These are phyloP conservation scores for Alternaria sp. DNA, from an alignment of 2,329 filamentous ascomycete genomes.

Conservation along the genomic window DNA sequence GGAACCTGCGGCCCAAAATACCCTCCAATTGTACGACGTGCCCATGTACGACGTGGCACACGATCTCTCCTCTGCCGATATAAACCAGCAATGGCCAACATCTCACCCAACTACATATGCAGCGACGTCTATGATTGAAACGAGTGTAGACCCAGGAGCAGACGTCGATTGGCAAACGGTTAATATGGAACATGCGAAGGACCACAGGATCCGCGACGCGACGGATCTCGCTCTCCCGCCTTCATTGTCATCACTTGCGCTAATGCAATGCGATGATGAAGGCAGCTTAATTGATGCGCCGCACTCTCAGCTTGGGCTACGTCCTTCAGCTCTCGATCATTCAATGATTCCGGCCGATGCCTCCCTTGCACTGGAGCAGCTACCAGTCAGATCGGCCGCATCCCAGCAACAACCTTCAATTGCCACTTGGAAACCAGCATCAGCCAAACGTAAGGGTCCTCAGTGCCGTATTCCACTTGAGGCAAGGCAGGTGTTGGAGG, in stretches of 20 bases:
- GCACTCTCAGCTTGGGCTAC: neutral
- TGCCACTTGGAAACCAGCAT: slow-evolving; percentile 37
- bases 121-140: neutral
- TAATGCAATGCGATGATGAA: neutral
- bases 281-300: neutral
- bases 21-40: neutral
- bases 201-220: neutral
- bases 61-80: neutral
- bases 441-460: slow-evolving; percentile 42
- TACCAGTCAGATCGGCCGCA: neutral
- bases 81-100: slow-evolving; percentile 6
- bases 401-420: slow-evolving; percentile 19
- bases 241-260: slow-evolving; percentile 4
- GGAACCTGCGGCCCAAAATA: slow-evolving; percentile 8
- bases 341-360: neutral
- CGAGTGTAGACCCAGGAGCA: neutral
- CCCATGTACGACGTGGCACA: slow-evolving; percentile 4
- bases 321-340: neutral
- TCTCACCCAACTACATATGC: neutral
- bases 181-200: neutral
- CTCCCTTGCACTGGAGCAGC: neutral
- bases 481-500: slow-evolving; percentile 42
- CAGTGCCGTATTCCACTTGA: slow-evolving; percentile 41
- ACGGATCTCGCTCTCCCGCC: neutral
- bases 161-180: neutral